A percentile compares a stretch with the other conserved stretches of the same genome.
These are phyloP conservation scores for Vickermania ingenoplastis DNA, from an alignment of 208 protist species.

Conservation along the genomic window DNA sequence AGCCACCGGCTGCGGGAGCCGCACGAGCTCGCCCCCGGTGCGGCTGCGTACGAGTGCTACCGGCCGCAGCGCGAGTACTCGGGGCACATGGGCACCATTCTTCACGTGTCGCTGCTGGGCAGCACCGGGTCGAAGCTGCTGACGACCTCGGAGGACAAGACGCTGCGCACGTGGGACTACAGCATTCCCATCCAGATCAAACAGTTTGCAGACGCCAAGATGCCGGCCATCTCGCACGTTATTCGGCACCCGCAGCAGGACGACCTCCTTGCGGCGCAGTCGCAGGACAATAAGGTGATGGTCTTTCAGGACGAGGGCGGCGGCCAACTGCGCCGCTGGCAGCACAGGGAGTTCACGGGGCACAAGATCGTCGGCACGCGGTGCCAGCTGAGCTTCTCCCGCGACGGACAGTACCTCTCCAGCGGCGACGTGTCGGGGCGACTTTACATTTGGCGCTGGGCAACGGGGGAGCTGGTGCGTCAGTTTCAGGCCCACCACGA, in stretches of 20 bases:
- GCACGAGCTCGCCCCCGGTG: neutral
- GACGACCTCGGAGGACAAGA: conserved; percentile 94
- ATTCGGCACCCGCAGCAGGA: conserved; percentile 82
- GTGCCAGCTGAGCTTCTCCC: conserved; percentile 88
- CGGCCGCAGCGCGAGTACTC: conserved; percentile 90
- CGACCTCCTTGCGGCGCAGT: conserved; percentile 88
- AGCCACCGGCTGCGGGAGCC: neutral
- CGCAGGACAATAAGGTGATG: conserved; percentile 94
- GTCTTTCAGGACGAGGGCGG: conserved; percentile 76
- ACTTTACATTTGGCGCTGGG: conserved; percentile 94
- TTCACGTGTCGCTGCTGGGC: conserved; percentile 92
- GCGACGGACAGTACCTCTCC: conserved; percentile 84
- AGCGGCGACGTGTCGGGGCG: conserved; percentile 89
- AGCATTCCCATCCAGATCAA: conserved; percentile 95
- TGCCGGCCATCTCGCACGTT: conserved; percentile 89
- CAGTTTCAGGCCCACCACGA: conserved; percentile 82
- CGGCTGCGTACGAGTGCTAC: neutral
- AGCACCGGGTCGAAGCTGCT: conserved; percentile 88
- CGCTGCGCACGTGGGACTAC: conserved; percentile 95
- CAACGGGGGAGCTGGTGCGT: conserved; percentile 65
- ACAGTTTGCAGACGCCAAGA: conserved; percentile 91
- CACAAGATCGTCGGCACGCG: conserved; percentile 92
- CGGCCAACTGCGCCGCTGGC: conserved; percentile 76
- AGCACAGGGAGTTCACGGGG: conserved; percentile 70
- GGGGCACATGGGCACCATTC: conserved; percentile 93